Evolutionary conservation across 345 rosid genomes (phyloP), one percentile per base, ranked within the genome.

Genomic region (Lenwebbia sp.): DNA sequence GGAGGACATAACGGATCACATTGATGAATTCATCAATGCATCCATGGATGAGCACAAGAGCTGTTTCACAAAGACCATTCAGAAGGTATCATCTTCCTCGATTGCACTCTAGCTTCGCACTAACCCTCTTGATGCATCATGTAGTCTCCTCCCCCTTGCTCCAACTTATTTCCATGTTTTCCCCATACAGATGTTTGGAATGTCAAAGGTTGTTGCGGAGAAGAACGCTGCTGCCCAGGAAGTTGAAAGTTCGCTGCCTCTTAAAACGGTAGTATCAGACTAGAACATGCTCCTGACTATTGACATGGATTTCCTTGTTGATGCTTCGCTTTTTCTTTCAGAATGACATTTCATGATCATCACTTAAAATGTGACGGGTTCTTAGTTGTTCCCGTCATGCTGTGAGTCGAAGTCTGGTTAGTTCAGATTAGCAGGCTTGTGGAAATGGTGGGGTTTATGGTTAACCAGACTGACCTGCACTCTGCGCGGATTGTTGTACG

Each of bases 1-100:
- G 81, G 96, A 95, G 89, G 99, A 96, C 84, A 76, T 96, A 17
- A 97, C 92, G 90, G 95, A 91, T 89, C 98, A 97, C 91, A 91
- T 97, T 23, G 98, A 95, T 88, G 99, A 96, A 87, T 96, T 96
- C 89, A 87, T 97, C 22, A 83, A 92, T 83, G 96, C 99, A 28
- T 96, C 97, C 6, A 90, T 95, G 96, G 96, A 95, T 56, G 99
- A 97, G 86, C 99, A 95, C 90, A 95, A 94, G 92, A 83, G 88
- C 55, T 97, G 97, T 88, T 96, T 94, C 85, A 91, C 91, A 84
- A 97, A 95, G 90, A 93, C 99, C 60, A 88, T 97, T 33, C 85
- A 90, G 13, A 95, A 96, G 98, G 99, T 95, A 33, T 37, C 25
- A 19, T 70, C 25, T 33, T 33, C 47, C 47, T 70, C 11, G 22